Conservation (phyloP, 75 land plant species). For the Adiantum capillusveneris region DNA sequence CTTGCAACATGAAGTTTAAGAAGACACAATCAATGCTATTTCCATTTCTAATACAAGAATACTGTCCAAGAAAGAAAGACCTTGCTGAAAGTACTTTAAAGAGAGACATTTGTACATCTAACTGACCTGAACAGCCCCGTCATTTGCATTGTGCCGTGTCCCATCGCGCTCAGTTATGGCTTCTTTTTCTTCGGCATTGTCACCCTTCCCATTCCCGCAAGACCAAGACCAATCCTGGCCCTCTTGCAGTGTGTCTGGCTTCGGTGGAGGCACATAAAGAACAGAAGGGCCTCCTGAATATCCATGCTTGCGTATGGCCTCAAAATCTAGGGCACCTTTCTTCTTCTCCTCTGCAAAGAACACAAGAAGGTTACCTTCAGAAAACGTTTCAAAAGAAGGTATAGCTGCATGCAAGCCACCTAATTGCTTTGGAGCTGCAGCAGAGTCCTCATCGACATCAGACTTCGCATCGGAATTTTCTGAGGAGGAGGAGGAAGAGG, state of each 20-base stretch:
- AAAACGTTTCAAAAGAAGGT: background rate
- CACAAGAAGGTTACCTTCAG: background rate
- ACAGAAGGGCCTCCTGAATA: slow-evolving; percentile 84
- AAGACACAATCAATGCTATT: too few relatives aligned
- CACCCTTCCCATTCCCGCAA: slow-evolving; percentile 49
- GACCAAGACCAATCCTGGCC: slow-evolving; percentile 96
- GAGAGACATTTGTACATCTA: too few relatives aligned
- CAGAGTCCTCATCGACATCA: slow-evolving; percentile 9
- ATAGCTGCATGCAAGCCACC: background rate
- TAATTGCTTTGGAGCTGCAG: background rate
- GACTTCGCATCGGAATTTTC: slow-evolving; percentile 2
- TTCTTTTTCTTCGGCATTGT: slow-evolving; percentile 34
- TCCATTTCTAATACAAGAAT: too few relatives aligned
- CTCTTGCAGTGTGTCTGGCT: slow-evolving; percentile 16
- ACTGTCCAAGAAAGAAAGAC: too few relatives aligned
- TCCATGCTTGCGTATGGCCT: slow-evolving; percentile 71
- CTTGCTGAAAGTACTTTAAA: too few relatives aligned
- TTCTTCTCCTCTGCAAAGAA: slow-evolving; percentile 21
- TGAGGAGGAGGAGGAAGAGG: slow-evolving; percentile 9
- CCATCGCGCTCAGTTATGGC: slow-evolving; percentile 54
- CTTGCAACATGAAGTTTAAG: too few relatives aligned
- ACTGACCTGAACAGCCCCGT: slow-evolving; percentile 15
- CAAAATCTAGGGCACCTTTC: slow-evolving; percentile 46
- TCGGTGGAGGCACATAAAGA: slow-evolving; percentile 75
- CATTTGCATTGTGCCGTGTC: slow-evolving; percentile 44